Evolutionary conservation across 768 basidiomycete genomes (phyloP).

Genomic region (Mycena crocata): DNA sequence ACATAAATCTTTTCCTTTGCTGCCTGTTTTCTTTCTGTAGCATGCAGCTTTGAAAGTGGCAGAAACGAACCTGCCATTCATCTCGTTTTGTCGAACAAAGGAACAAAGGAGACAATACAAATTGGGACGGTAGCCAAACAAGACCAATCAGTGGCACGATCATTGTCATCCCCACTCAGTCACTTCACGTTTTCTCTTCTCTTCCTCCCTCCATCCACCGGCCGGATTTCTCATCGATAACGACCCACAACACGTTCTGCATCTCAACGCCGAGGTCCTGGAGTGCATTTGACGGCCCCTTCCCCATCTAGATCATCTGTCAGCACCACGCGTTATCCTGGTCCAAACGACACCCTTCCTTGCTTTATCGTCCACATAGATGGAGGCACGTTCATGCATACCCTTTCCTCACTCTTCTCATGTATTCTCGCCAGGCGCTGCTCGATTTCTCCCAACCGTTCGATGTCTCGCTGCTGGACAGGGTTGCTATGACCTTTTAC

Average conservation of each 20-base stretch:
- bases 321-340: slow-evolving; percentile 31
- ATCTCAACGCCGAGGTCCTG: slow-evolving; percentile 11
- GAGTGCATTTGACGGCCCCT: background rate
- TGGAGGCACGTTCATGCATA: slow-evolving; percentile 37
- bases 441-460: slow-evolving; percentile 95
- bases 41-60: too few species aligned
- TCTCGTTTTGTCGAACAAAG: too few species aligned
- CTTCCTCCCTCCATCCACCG: background rate
- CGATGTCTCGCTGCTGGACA: slow-evolving; percentile 92
- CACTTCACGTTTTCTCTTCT: background rate
- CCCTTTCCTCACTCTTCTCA: slow-evolving; percentile 28
- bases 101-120: slow-evolving; percentile 12
- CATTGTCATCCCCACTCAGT: background rate
- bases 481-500: slow-evolving; percentile 93
- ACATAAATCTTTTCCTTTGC: too few species aligned
- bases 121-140: background rate
- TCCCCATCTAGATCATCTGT: slow-evolving; percentile 5
- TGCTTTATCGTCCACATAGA: background rate
- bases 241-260: slow-evolving; percentile 1
- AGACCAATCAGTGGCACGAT: slow-evolving; percentile 7
- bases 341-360: slow-evolving; percentile 2
- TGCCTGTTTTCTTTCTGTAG: too few species aligned
- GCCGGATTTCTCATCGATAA: slow-evolving; percentile 15
- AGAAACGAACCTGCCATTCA: too few species aligned
- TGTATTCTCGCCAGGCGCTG: slow-evolving; percentile 66